Percentiles rank a stretch among this genome's conserved stretches.
Evolutionary conservation across 2,329 filamentous ascomycete genomes (phyloP).

Genomic region (Clonostachys solani): DNA sequence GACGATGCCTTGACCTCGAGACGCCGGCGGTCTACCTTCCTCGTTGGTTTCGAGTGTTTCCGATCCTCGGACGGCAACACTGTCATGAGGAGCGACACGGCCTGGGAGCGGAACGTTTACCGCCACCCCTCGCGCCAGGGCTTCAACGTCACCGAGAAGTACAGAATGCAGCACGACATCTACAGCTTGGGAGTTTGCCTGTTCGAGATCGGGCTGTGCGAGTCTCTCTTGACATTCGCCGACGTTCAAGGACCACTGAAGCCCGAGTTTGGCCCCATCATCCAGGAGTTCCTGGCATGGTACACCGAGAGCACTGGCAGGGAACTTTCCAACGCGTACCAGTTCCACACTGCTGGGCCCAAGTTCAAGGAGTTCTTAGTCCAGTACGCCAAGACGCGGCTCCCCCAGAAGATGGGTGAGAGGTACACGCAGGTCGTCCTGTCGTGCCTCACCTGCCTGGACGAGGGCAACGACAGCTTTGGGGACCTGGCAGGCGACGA

Average conservation of each 20-base stretch:
- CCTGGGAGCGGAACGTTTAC: neutral
- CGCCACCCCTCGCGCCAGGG: neutral
- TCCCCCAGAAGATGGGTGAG: constrained; percentile 15
- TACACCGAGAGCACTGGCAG: no score
- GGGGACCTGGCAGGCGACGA: constrained; percentile 7
- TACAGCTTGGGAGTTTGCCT: neutral
- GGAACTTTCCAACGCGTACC: no score
- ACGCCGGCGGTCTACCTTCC: neutral
- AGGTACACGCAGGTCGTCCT: constrained; percentile 23
- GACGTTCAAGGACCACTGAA: neutral
- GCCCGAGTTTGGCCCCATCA: neutral
- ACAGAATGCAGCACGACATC: neutral
- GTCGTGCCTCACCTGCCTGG: constrained; percentile 24
- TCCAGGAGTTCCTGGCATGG: neutral
- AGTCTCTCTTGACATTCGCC: no score
- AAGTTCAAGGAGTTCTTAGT: no score
- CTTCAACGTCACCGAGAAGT: neutral
- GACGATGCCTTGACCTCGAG: no score
- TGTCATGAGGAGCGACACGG: neutral
- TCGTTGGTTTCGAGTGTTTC: neutral
- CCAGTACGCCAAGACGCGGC: no score
- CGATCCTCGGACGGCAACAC: neutral
- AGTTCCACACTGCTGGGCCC: no score
- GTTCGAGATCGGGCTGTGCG: no score
- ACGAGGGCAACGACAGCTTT: constrained; percentile 19